Evolutionary conservation across 805 yeast genomes (phyloP).

Genomic region (Lachancea fermentati): DNA sequence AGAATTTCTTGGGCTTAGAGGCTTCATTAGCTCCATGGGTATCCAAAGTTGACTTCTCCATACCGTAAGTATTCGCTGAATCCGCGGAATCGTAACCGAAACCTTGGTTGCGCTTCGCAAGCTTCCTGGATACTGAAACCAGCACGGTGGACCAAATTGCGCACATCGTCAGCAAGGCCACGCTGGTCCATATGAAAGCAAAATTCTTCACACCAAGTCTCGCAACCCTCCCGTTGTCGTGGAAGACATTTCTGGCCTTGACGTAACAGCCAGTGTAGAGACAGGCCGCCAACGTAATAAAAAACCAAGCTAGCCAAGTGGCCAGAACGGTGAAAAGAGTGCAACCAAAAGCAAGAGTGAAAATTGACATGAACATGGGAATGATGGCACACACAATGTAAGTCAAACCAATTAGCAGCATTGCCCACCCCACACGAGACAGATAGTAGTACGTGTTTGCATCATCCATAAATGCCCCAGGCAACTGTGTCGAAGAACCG

Average conservation of each 20-base stretch:
- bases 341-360: conserved; percentile 18
- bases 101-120: conserved; percentile 3
- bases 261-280: conserved; percentile 52
- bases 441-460: conserved; percentile 56
- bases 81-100: conserved; percentile 7
- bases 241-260: conserved; percentile 46
- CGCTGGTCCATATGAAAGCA: conserved; percentile 55
- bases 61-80: conserved; percentile 14
- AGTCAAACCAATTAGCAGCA: conserved; percentile 51
- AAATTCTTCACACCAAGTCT: conserved; percentile 44
- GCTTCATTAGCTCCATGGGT: conserved; percentile 1
- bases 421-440: conserved; percentile 64
- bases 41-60: conserved; percentile 16
- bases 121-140: conserved; percentile 5
- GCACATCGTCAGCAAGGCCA: conserved; percentile 17
- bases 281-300: conserved; percentile 41
- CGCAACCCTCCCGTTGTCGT: conserved; percentile 38
- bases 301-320: conserved; percentile 38
- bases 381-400: conserved; percentile 47
- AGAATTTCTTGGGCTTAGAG: not conserved
- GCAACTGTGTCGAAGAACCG: conserved; percentile 46
- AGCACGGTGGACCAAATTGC: conserved; percentile 21
- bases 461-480: conserved; percentile 43
- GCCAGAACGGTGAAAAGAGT: conserved; percentile 16
- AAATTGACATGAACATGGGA: conserved; percentile 27